Conservation (phyloP, 306 rosid genomes). For the Benincasa hispida region DNA sequence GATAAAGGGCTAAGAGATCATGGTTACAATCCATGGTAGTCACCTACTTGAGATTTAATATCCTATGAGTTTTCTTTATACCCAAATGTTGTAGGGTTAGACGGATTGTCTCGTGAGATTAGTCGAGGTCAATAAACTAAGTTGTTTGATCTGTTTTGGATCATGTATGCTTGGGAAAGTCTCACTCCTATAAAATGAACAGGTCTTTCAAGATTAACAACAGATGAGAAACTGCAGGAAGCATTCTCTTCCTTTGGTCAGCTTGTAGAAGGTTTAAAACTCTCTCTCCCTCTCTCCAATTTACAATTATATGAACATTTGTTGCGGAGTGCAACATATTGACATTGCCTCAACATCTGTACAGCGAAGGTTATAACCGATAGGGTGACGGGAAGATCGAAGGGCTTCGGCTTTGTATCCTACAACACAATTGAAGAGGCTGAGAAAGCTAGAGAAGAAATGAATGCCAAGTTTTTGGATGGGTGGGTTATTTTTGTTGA, state of each 20-base stretch:
- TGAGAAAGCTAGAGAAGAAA: conserved; percentile 66
- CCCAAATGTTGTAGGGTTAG: too few relatives aligned
- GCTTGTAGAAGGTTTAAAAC: conserved; percentile 38
- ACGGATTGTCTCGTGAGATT: too few relatives aligned
- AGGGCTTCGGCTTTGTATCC: conserved; percentile 73
- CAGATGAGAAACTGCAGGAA: conserved; percentile 66
- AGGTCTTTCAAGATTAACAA: conserved; percentile 82
- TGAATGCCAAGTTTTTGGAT: conserved; percentile 88
- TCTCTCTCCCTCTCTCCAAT: background rate
- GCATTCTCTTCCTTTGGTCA: conserved; percentile 77
- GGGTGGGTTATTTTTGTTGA: conserved; percentile 97
- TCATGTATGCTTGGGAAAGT: background rate
- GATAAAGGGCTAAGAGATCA: too few relatives aligned
- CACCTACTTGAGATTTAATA: too few relatives aligned
- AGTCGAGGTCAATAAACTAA: too few relatives aligned
- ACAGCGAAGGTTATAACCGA: conserved; percentile 79
- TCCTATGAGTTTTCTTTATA: too few relatives aligned
- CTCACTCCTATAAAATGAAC: conserved; percentile 7
- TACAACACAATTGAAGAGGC: conserved; percentile 64
- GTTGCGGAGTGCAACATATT: background rate
- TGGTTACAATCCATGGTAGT: too few relatives aligned
- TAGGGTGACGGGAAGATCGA: conserved; percentile 73
- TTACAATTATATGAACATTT: background rate
- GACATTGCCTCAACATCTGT: conserved; percentile 15
- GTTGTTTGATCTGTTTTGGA: too few relatives aligned